phyloP scores from a whole-genome alignment of 768 basidiomycete species.

The Agrocybe praecox region DNA sequence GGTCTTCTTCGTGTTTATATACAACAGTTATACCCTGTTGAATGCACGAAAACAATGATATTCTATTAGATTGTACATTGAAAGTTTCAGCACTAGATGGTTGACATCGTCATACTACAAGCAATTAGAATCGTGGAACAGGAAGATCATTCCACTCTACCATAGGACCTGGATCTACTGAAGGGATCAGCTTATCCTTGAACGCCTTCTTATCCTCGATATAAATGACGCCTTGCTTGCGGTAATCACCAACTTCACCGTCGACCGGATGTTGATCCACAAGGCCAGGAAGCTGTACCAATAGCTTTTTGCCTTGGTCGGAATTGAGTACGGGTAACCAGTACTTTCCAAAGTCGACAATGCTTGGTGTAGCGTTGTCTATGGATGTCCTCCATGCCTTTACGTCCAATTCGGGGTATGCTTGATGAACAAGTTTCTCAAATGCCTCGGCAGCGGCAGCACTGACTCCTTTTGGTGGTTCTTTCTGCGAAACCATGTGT shows the following conservation, averaged over 20 bases:
- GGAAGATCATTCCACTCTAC: slow-evolving; percentile 79
- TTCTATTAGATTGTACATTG: not conserved
- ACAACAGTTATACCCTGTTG: not conserved
- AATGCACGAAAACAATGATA: not conserved
- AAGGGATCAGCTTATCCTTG: slow-evolving; percentile 56
- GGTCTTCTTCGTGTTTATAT: not conserved
- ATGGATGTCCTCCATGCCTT: slow-evolving; percentile 53
- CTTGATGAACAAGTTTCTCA: slow-evolving; percentile 48
- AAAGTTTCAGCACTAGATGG: not conserved
- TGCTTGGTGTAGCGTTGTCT: slow-evolving; percentile 56
- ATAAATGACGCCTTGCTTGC: slow-evolving; percentile 52
- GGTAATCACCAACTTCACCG: slow-evolving; percentile 49
- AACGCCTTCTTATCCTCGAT: slow-evolving; percentile 70
- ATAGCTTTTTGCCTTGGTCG: slow-evolving; percentile 44
- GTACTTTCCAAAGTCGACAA: slow-evolving; percentile 63
- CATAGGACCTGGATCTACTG: slow-evolving; percentile 65
- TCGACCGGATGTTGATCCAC: slow-evolving; percentile 57
- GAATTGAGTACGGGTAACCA: slow-evolving; percentile 54
- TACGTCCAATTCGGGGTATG: slow-evolving; percentile 51
- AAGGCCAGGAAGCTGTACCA: slow-evolving; percentile 58
- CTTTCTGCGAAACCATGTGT: slow-evolving; percentile 76
- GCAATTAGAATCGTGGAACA: slow-evolving; percentile 15
- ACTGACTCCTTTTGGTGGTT: slow-evolving; percentile 62
- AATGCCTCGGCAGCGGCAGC: slow-evolving; percentile 65
- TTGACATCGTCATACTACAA: not conserved